Percentiles rank a stretch among this genome's conserved stretches.
These are phyloP conservation scores for Psilocybe sp. DNA, from an alignment of 768 basidiomycete genomes.

Conservation along the genomic window DNA sequence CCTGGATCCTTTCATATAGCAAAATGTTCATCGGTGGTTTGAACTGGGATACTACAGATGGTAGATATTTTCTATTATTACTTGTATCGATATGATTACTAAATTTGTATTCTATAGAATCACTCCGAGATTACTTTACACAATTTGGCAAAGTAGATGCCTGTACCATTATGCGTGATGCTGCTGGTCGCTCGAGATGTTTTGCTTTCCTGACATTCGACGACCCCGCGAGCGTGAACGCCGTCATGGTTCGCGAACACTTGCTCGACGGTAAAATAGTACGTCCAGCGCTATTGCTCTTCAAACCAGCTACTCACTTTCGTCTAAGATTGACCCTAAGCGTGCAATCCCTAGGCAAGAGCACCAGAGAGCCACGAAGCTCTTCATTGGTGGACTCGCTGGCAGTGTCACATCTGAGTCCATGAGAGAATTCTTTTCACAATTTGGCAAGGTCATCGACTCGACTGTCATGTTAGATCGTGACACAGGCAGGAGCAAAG, in stretches of 20 bases:
- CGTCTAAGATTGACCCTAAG: conserved; percentile 93
- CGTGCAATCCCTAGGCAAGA: conserved; percentile 96
- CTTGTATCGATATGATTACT: conserved; percentile 33
- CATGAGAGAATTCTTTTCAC: conserved; percentile 89
- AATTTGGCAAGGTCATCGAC: conserved; percentile 94
- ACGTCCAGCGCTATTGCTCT: conserved; percentile 30
- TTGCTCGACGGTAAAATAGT: conserved; percentile 97
- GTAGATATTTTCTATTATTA: conserved; percentile 53
- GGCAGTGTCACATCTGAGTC: conserved; percentile 91
- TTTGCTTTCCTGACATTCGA: conserved; percentile 98
- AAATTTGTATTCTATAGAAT: conserved; percentile 48
- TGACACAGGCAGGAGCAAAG: conserved; percentile 92
- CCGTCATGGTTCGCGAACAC: conserved; percentile 94
- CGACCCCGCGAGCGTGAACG: conserved; percentile 88
- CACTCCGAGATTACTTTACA: conserved; percentile 82
- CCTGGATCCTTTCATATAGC: conserved; percentile 44
- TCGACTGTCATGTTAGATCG: conserved; percentile 99
- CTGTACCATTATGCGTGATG: conserved; percentile 98
- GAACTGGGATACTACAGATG: conserved; percentile 99
- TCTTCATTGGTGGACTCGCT: conserved; percentile 95
- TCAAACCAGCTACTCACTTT: not conserved
- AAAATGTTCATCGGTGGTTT: conserved; percentile 99
- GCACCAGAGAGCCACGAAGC: conserved; percentile 87
- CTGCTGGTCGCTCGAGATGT: conserved; percentile 89
- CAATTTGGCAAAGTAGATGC: conserved; percentile 98